phyloP scores from a whole-genome alignment of 352 stramenopile species.

The Aphanomyces euteiches region DNA sequence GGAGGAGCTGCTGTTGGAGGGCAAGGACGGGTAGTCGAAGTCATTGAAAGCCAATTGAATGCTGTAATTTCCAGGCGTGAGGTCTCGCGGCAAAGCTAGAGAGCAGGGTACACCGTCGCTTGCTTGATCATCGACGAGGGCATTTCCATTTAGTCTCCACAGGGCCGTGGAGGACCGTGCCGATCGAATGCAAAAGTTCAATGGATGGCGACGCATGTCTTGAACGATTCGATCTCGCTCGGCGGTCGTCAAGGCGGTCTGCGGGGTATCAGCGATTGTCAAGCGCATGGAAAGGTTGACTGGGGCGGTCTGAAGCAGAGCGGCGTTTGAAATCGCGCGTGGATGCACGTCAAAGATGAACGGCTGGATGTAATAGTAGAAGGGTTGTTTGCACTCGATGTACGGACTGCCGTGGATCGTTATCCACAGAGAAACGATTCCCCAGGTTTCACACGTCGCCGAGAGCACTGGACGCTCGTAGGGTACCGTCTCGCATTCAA shows the following conservation, averaged over 20 bases:
- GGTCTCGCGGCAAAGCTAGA: background rate
- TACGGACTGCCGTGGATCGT: constrained; percentile 18
- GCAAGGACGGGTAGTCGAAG: background rate
- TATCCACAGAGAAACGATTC: constrained; percentile 10
- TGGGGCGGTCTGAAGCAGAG: background rate
- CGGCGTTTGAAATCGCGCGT: background rate
- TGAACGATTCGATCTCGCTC: background rate
- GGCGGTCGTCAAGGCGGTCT: background rate
- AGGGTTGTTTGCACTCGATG: constrained; percentile 5
- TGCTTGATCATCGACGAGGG: background rate
- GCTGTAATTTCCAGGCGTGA: background rate
- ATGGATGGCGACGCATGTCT: background rate
- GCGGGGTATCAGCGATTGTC: constrained; percentile 11
- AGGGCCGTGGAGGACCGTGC: background rate
- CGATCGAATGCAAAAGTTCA: background rate
- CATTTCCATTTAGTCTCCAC: background rate
- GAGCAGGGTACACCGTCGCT: background rate
- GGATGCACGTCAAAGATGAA: constrained; percentile 4
- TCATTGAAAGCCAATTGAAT: constrained; percentile 20
- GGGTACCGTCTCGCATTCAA: constrained; percentile 3
- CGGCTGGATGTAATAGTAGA: constrained; percentile 15
- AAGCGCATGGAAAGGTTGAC: constrained; percentile 5
- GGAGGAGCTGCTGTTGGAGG: background rate
- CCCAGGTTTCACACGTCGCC: constrained; percentile 12
- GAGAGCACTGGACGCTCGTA: constrained; percentile 2